Evolutionary conservation across 192 early-diverging fungal species (phyloP).

Genomic region (Nowakowskiella sp.): DNA sequence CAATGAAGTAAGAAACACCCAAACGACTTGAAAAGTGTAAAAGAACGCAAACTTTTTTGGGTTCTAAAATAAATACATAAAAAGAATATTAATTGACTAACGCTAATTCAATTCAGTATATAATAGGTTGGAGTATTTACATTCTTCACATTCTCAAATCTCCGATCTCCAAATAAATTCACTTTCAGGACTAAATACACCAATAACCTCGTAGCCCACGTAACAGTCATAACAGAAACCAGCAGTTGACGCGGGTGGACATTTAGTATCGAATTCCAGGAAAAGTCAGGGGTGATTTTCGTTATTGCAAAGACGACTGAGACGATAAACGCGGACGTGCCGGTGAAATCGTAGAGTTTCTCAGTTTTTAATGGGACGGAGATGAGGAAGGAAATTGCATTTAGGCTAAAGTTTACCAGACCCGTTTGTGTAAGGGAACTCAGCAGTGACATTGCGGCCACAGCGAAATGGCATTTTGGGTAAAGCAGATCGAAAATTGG

Average conservation of each 20-base stretch:
- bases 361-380: constrained; percentile 16
- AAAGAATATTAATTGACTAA: too few relatives aligned
- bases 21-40: constrained; percentile 3
- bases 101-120: too few relatives aligned
- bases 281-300: constrained; percentile 1
- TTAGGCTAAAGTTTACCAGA: too few relatives aligned
- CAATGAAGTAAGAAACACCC: constrained; percentile 21
- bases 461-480: too few relatives aligned
- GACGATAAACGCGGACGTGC: constrained; percentile 9
- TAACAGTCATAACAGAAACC: constrained; percentile 7
- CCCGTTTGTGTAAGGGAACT: too few relatives aligned
- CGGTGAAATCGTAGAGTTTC: constrained; percentile 21
- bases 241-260: constrained; percentile 14
- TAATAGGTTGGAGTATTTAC: too few relatives aligned
- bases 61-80: too few relatives aligned
- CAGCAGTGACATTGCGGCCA: too few relatives aligned
- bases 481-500: too few relatives aligned
- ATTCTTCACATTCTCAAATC: constrained; percentile 32
- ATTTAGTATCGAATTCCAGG: constrained; percentile 1
- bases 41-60: background rate
- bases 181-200: constrained; percentile 14
- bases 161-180: constrained; percentile 19
- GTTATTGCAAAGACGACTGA: constrained; percentile 2
- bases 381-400: too few relatives aligned
- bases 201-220: constrained; percentile 20